These are phyloP conservation scores for Colletotrichum eremochloae DNA, from an alignment of 2,329 filamentous ascomycete species.

Conservation along the genomic window DNA sequence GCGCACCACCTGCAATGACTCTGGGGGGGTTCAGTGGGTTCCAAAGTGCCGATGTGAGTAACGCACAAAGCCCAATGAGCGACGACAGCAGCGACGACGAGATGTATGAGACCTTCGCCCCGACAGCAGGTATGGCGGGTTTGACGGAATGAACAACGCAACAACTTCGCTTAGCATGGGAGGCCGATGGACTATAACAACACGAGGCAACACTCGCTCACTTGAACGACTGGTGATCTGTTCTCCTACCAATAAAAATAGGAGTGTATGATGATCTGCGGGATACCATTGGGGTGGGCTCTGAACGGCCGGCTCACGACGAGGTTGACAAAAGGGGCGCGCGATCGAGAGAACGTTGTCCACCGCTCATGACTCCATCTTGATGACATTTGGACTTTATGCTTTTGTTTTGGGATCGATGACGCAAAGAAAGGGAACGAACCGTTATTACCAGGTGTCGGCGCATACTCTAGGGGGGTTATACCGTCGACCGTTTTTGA, in stretches of 20 bases:
- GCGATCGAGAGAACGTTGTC: neutral
- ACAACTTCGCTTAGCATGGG: conserved; percentile 11
- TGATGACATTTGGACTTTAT: conserved; percentile 33
- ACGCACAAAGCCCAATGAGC: conserved; percentile 64
- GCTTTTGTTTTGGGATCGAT: conserved; percentile 23
- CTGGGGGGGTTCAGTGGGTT: conserved; percentile 58
- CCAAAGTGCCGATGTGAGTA: conserved; percentile 63
- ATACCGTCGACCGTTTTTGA: conserved; percentile 3
- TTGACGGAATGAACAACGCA: conserved; percentile 44
- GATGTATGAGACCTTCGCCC: conserved; percentile 63
- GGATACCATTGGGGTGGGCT: conserved; percentile 26
- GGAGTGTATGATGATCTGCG: conserved; percentile 34
- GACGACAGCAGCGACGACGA: conserved; percentile 69
- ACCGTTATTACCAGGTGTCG: conserved; percentile 18
- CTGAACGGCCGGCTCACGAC: conserved; percentile 12
- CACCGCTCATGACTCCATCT: conserved; percentile 4
- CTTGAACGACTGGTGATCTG: neutral
- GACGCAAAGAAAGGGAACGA: conserved; percentile 25
- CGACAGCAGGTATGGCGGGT: conserved; percentile 51
- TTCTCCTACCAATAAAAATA: conserved; percentile 1
- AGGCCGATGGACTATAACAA: conserved; percentile 18
- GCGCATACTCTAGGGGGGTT: conserved; percentile 20
- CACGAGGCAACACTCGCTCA: conserved; percentile 23
- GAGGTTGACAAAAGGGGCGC: neutral
- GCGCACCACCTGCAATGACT: conserved; percentile 38